Conservation (phyloP, 305 asterid species). For the Solanum hybrid region DNA sequence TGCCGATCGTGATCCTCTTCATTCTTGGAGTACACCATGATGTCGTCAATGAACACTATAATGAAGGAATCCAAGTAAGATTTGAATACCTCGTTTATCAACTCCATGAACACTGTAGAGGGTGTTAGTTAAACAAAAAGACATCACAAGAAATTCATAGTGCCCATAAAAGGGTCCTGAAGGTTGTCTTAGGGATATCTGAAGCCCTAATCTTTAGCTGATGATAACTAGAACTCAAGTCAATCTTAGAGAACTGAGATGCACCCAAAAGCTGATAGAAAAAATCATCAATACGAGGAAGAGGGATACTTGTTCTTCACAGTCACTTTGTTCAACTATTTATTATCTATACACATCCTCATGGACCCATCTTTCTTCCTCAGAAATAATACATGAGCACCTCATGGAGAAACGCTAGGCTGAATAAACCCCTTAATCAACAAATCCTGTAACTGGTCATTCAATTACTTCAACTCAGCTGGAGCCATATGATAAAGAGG, state of each 20-base stretch:
- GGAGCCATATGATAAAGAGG: not conserved
- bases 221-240: not conserved
- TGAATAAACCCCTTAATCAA: not conserved
- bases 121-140: not conserved
- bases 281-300: not conserved
- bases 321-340: not conserved
- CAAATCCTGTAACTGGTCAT: not conserved
- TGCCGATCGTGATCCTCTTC: not conserved
- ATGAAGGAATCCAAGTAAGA: not conserved
- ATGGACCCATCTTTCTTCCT: not conserved
- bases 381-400: not conserved
- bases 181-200: not conserved
- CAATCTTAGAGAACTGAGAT: not conserved
- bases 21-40: not conserved
- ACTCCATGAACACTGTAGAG: not conserved
- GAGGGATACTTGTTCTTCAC: not conserved
- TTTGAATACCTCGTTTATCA: not conserved
- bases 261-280: not conserved
- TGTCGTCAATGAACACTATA: not conserved
- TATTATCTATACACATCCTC: not conserved
- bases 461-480: not conserved
- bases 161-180: not conserved
- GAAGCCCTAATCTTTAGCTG: not conserved
- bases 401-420: not conserved
- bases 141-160: not conserved